These are phyloP conservation scores for Chloranthus sessilifolius DNA, from an alignment of 164 flowering plant species.

Conservation along the genomic window DNA sequence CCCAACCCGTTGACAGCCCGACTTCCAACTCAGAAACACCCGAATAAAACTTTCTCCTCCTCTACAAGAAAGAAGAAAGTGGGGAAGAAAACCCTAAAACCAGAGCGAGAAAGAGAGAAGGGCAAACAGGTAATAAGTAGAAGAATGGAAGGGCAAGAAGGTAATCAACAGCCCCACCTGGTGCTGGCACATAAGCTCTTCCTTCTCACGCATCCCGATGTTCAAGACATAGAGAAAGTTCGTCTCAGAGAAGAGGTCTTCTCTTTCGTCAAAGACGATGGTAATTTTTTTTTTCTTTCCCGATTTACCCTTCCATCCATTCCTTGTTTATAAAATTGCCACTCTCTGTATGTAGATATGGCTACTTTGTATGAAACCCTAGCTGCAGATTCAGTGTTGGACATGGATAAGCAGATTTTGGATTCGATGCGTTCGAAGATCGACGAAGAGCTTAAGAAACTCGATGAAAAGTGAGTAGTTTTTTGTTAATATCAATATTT, in stretches of 20 bases:
- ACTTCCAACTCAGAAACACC: no score
- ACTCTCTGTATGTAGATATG: conserved; percentile 49
- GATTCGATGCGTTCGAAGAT: conserved; percentile 69
- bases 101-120: no score
- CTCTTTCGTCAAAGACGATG: conserved; percentile 44
- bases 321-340: not conserved
- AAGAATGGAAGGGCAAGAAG: conserved; percentile 67
- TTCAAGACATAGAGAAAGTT: conserved; percentile 82
- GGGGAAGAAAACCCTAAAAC: no score
- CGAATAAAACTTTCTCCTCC: no score
- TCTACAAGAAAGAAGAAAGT: no score
- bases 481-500: no score
- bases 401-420: conserved; percentile 57
- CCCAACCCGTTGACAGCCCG: no score
- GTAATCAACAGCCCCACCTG: conserved; percentile 60
- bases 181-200: conserved; percentile 68
- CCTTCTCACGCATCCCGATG: conserved; percentile 75
- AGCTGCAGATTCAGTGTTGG: conserved; percentile 44
- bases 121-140: not conserved
- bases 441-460: conserved; percentile 77
- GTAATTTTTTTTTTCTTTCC: conserved; percentile 26
- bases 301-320: not conserved
- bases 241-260: conserved; percentile 74
- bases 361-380: conserved; percentile 71
- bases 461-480: conserved; percentile 83